phyloP scores from a whole-genome alignment of 2,329 filamentous ascomycete genomes.

The Botrytis pseudocinerea region DNA sequence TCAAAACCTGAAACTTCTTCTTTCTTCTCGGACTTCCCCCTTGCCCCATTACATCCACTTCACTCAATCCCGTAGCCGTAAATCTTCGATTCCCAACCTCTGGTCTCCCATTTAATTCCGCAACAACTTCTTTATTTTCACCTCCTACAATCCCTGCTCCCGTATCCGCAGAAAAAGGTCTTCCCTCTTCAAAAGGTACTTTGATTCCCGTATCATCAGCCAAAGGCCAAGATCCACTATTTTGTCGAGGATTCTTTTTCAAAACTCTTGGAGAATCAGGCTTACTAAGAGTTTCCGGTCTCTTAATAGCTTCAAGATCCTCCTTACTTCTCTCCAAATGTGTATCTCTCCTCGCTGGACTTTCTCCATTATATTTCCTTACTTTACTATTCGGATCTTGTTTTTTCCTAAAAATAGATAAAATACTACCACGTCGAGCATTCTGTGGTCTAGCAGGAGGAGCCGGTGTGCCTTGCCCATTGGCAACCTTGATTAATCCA shows the following conservation, averaged over 20 bases:
- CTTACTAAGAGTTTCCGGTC: background rate
- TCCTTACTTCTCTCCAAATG: slow-evolving; percentile 58
- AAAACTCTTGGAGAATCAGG: slow-evolving; percentile 47
- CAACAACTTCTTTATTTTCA: slow-evolving; percentile 26
- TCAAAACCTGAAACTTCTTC: slow-evolving; percentile 68
- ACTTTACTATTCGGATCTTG: slow-evolving; percentile 52
- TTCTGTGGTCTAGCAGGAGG: slow-evolving; percentile 37
- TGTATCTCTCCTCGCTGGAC: slow-evolving; percentile 62
- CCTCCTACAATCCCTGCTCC: slow-evolving; percentile 20
- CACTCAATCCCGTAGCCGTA: slow-evolving; percentile 34
- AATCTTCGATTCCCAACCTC: slow-evolving; percentile 32
- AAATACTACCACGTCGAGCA: slow-evolving; percentile 52
- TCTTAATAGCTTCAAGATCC: slow-evolving; percentile 45
- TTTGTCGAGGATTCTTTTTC: slow-evolving; percentile 45
- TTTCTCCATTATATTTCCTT: slow-evolving; percentile 56
- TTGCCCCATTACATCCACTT: slow-evolving; percentile 28
- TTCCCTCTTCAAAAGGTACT: slow-evolving; percentile 40
- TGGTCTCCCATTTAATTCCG: slow-evolving; percentile 27
- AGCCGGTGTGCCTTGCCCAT: slow-evolving; percentile 14
- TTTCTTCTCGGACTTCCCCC: slow-evolving; percentile 46
- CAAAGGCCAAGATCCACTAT: slow-evolving; percentile 53
- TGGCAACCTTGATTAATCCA: slow-evolving; percentile 35
- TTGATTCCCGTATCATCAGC: slow-evolving; percentile 29
- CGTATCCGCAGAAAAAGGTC: slow-evolving; percentile 32
- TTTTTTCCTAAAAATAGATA: slow-evolving; percentile 66